Conservation (phyloP, 352 stramenopile genomes). For the Labyrinthula sp. region DNA sequence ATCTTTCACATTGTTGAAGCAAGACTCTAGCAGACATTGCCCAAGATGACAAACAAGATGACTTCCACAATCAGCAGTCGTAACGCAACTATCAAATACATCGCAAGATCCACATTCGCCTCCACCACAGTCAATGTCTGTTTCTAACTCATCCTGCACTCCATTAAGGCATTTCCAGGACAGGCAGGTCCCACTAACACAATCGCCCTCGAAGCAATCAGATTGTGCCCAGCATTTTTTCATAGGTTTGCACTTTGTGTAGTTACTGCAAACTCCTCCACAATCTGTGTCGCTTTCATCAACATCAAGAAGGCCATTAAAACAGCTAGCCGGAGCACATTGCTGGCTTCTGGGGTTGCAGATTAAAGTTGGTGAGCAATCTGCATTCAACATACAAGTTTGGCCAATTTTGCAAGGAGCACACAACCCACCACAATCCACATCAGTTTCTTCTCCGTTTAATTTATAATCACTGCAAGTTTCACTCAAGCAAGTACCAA, state of each 20-base stretch:
- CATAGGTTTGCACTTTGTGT: too few relatives aligned
- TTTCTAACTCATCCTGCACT: slow-evolving; percentile 13
- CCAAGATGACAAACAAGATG: slow-evolving; percentile 7
- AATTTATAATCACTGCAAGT: slow-evolving; percentile 11
- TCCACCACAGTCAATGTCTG: slow-evolving; percentile 17
- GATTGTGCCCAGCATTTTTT: too few relatives aligned
- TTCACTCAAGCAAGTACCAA: slow-evolving; percentile 2
- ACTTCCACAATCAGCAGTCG: slow-evolving; percentile 5
- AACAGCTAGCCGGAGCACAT: slow-evolving; percentile 18
- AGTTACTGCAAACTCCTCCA: too few relatives aligned
- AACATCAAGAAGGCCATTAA: slow-evolving; percentile 29
- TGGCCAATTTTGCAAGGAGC: slow-evolving; percentile 6
- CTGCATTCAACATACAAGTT: slow-evolving; percentile 5
- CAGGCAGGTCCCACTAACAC: slow-evolving; percentile 11
- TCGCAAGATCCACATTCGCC: slow-evolving; percentile 11
- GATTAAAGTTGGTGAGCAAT: slow-evolving; percentile 7
- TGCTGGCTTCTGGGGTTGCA: slow-evolving; percentile 3
- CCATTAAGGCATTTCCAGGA: slow-evolving; percentile 16
- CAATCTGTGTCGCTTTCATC: slow-evolving; percentile 34
- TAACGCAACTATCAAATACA: slow-evolving; percentile 5
- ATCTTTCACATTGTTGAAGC: slow-evolving; percentile 29
- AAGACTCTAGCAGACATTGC: slow-evolving; percentile 12
- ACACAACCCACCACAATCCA: slow-evolving; percentile 20
- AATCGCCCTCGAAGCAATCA: slow-evolving; percentile 18
- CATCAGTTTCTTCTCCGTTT: slow-evolving; percentile 25